A percentile compares a stretch with the other conserved stretches of the same genome.
Conservation (phyloP, 305 asterid genomes). For the Solanum hybrid region DNA sequence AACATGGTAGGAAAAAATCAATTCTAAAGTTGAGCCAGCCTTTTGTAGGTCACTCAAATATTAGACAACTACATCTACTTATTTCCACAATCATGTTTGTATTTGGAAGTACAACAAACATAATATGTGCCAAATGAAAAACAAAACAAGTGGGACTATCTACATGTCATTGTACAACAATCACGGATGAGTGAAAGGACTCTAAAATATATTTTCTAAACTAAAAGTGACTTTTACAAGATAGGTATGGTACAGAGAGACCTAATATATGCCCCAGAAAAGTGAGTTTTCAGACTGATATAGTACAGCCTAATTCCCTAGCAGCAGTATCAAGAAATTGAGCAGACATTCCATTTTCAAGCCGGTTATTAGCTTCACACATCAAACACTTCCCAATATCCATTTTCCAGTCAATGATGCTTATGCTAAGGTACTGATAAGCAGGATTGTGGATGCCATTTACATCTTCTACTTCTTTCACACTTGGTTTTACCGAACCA, state of each 20-base stretch:
- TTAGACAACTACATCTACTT: background rate
- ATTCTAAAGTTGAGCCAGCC: conserved; percentile 1
- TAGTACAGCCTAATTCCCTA: conserved; percentile 66
- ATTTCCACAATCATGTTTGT: background rate
- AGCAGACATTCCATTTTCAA: conserved; percentile 64
- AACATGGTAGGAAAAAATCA: background rate
- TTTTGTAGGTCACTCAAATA: background rate
- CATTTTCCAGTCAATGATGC: conserved; percentile 51
- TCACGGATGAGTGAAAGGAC: background rate
- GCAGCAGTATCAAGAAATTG: conserved; percentile 73
- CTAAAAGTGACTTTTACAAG: background rate
- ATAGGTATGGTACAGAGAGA: background rate
- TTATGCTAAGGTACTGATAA: conserved; percentile 38
- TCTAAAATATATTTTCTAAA: background rate
- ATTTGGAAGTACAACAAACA: background rate
- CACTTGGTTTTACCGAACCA: conserved; percentile 35
- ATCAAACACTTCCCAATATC: conserved; percentile 73
- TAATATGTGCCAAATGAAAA: background rate
- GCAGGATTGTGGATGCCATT: conserved; percentile 36
- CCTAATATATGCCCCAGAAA: background rate
- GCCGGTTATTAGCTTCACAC: conserved; percentile 86
- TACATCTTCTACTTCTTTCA: conserved; percentile 22
- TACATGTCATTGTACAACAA: background rate
- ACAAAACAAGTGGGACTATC: background rate
- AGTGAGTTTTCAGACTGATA: conserved; percentile 25